Base-by-base conservation (phyloP, 768 basidiomycete species). In the Calocybe indica region DNA sequence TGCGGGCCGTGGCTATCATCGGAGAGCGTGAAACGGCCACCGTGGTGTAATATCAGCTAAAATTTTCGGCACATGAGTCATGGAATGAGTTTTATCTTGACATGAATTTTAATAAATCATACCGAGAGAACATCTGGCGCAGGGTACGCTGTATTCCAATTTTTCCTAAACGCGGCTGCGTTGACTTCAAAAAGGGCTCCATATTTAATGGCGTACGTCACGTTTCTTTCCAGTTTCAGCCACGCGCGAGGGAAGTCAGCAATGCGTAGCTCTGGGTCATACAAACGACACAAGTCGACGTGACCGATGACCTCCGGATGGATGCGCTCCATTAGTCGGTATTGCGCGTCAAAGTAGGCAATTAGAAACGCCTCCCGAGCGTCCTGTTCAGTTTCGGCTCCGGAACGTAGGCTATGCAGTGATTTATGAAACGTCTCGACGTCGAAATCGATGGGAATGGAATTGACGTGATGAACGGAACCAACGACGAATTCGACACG, bases 1-100 rank as follows among this genome's bases (percentile, higher is more conserved):
- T 82, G 79, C 2, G 92, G 87, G 0, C 91, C 92, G 58, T 99
- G 96, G 45, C 93, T 94, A 67, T 98, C 96, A 61, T 98, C 96
- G 5, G 95, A 98, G 28, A 99, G 74, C 13, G 85, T 78, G 53
- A 96, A 80, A 15, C 80, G 79, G 2, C 94, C 96, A 7, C 76
- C 79, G 41, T 73, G 64, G 37, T 72, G 60, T n/a, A 80, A 55
- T 48, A 97, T 88, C 15, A 86, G 58, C 95, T 97, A 60, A 60
- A 22, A 22, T 22, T 22, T 22, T 44, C 13, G 31, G 43, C 30
- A 33, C 41, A 38, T 46, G 32, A 32, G 41, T 40, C 37, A 15
- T 34, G 43, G 37, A 13, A 44, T 37, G 32, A 35, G 37, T 30
- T 8, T 12, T 43, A 43, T 43, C n/a, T 55, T 47, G 46, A 51